Conservation (phyloP, 352 stramenopile genomes). For the Phytophthora citrophthora region DNA sequence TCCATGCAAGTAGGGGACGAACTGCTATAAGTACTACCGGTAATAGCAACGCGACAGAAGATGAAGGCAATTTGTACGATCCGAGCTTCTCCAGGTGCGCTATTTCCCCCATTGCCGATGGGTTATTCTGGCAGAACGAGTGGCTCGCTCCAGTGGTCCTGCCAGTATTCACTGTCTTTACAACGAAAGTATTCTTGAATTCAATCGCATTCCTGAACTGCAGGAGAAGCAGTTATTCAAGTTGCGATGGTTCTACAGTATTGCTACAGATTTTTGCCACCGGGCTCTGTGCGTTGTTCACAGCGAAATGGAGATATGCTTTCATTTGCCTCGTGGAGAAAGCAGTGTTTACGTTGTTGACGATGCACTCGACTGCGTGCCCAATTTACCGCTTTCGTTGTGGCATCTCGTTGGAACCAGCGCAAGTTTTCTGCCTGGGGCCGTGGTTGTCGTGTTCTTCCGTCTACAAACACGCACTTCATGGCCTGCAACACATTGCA, state of each 20-base stretch:
- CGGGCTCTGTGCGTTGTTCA: slow-evolving; percentile 57
- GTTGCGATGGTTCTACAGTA: slow-evolving; percentile 62
- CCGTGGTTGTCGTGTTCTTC: slow-evolving; percentile 67
- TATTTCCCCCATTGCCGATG: slow-evolving; percentile 41
- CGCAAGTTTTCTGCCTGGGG: slow-evolving; percentile 53
- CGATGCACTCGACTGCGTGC: slow-evolving; percentile 69
- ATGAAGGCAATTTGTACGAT: slow-evolving; percentile 27
- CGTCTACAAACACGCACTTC: slow-evolving; percentile 42
- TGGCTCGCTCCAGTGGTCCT: slow-evolving; percentile 58
- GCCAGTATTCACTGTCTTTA: slow-evolving; percentile 38
- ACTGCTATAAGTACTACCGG: slow-evolving; percentile 32
- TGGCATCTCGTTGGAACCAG: slow-evolving; percentile 51
- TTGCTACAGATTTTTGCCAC: slow-evolving; percentile 66
- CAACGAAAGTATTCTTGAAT: slow-evolving; percentile 43
- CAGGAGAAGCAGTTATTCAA: slow-evolving; percentile 61
- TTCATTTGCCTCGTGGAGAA: slow-evolving; percentile 75
- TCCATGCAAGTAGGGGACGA: slow-evolving; percentile 22
- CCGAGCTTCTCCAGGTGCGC: slow-evolving; percentile 41
- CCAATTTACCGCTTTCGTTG: slow-evolving; percentile 80
- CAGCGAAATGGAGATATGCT: slow-evolving; percentile 74
- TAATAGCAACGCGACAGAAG: slow-evolving; percentile 19
- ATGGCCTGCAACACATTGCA: slow-evolving; percentile 41
- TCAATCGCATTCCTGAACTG: slow-evolving; percentile 51
- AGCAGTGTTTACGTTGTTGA: slow-evolving; percentile 71
- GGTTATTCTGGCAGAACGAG: slow-evolving; percentile 50